phyloP scores from a whole-genome alignment of 1,284 basidiomycete species.

The Naganishia sp. region DNA sequence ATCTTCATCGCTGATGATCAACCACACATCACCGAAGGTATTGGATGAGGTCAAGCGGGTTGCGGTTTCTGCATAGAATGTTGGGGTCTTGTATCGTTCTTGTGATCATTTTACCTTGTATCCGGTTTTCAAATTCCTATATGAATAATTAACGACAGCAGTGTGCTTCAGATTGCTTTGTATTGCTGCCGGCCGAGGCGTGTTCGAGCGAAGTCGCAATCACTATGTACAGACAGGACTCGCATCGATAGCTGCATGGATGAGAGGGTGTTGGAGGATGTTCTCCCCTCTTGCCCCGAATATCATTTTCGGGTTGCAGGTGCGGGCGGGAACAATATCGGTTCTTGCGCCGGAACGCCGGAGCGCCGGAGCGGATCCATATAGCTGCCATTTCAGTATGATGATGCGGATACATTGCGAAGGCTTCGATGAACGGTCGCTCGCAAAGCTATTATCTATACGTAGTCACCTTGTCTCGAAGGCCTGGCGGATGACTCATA shows the following conservation, averaged over 20 bases:
- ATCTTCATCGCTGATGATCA: slow-evolving; percentile 32
- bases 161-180: no score
- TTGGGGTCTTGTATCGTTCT: not conserved
- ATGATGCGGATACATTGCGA: not conserved
- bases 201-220: no score
- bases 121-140: not conserved
- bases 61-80: slow-evolving; percentile 28
- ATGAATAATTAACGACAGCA: not conserved
- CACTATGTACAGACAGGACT: no score
- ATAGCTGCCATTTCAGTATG: no score
- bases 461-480: no score
- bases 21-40: slow-evolving; percentile 24
- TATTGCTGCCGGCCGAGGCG: no score
- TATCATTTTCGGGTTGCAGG: not conserved
- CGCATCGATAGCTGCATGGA: no score
- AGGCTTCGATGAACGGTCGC: no score
- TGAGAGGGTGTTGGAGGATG: not conserved
- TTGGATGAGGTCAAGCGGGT: slow-evolving; percentile 34
- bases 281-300: not conserved
- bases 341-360: not conserved
- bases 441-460: no score
- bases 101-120: not conserved
- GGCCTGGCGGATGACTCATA: no score
- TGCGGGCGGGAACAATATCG: not conserved
- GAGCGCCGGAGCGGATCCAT: not conserved